A percentile compares a stretch with the other conserved stretches of the same genome.
phyloP scores from a whole-genome alignment of 2,329 filamentous ascomycete genomes.

The Sphaerostilbella broomeana region DNA sequence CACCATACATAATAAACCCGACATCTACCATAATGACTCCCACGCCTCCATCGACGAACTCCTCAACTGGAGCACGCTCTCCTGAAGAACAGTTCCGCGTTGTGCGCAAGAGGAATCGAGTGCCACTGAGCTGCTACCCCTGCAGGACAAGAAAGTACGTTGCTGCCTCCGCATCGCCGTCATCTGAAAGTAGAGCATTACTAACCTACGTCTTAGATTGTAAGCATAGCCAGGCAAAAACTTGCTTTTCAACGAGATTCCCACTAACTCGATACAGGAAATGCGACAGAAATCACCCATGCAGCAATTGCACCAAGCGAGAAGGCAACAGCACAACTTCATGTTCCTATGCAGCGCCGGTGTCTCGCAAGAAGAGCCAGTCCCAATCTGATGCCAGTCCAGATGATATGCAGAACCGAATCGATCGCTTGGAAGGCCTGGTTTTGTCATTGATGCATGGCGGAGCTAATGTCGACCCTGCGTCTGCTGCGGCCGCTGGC shows the following conservation, averaged over 20 bases:
- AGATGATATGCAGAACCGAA: slow-evolving; percentile 98
- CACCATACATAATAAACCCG: neutral
- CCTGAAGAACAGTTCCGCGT: slow-evolving; percentile 83
- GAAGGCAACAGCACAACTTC: slow-evolving; percentile 73
- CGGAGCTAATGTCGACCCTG: slow-evolving; percentile 49
- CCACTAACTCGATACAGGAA: slow-evolving; percentile 49
- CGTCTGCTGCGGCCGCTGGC: slow-evolving; percentile 28
- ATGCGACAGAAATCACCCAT: slow-evolving; percentile 87
- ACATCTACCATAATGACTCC: slow-evolving; percentile 53
- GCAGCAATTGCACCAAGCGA: slow-evolving; percentile 90
- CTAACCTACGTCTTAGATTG: slow-evolving; percentile 29
- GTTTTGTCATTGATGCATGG: slow-evolving; percentile 93
- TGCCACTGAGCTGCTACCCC: slow-evolving; percentile 85
- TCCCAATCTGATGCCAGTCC: slow-evolving; percentile 56
- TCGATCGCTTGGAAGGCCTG: slow-evolving; percentile 87
- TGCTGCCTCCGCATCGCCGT: neutral
- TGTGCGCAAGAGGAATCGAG: slow-evolving; percentile 83
- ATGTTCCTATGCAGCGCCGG: slow-evolving; percentile 75
- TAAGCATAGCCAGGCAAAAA: slow-evolving; percentile 17
- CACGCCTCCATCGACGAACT: slow-evolving; percentile 70
- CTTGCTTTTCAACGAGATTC: neutral
- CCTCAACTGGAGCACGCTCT: slow-evolving; percentile 69
- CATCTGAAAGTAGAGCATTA: slow-evolving; percentile 2
- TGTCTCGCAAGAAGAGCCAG: slow-evolving; percentile 66
- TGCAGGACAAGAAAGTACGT: slow-evolving; percentile 82